Base-by-base conservation (phyloP, 108 stramenopile species). In the Stephanodiscus minutulus region DNA sequence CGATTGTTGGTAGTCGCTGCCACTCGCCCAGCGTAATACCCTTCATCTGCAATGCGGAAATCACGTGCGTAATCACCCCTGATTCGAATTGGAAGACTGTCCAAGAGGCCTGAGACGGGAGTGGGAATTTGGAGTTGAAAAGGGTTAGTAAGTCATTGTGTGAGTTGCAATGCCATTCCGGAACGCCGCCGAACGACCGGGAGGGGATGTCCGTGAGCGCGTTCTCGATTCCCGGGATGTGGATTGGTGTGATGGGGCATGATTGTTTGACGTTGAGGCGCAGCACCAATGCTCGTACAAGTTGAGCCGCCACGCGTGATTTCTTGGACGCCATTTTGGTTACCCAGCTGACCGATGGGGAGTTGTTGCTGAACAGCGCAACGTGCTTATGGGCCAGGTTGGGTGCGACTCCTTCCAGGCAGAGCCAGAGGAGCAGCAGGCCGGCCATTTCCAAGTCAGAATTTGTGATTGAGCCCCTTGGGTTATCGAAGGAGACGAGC, bases 251-350 rank as follows among this genome's bases (percentile, higher is more conserved):
- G 2, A 56, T 11, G 5, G 55, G 55, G 9, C 27, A 56, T 0
- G 15, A 5, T 28, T 28, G 27, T 6, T 5, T 25, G 27, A 56
- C 5, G 12, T 56, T 56, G 0, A 28, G 0, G 15, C 28, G 55
- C 22, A 56, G 29, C 9, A 10, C 15, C 55, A 56, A 24, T 28
- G 55, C 28, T 0, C 28, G 55, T 10, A 56, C 24, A 24, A 56
- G 27, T 29, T 56, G 55, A 10, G 27, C 29, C 0, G 55, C 55
- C 22, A 56, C 28, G 5, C 3, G 27, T 28, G 55, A 52, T 24
- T 49, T 49, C n/a, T 49, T 49, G 17, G 48, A 49, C 48, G 48
- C 48, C 48, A 49, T 49, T 21, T 24, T 20, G 20, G 54, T 55
- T 11, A 25, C 54, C 54, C 54, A 55, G 22, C 22, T 25, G 3